phyloP scores from a whole-genome alignment of 2,329 filamentous ascomycete genomes.

The Fusarium solani-melongenae region DNA sequence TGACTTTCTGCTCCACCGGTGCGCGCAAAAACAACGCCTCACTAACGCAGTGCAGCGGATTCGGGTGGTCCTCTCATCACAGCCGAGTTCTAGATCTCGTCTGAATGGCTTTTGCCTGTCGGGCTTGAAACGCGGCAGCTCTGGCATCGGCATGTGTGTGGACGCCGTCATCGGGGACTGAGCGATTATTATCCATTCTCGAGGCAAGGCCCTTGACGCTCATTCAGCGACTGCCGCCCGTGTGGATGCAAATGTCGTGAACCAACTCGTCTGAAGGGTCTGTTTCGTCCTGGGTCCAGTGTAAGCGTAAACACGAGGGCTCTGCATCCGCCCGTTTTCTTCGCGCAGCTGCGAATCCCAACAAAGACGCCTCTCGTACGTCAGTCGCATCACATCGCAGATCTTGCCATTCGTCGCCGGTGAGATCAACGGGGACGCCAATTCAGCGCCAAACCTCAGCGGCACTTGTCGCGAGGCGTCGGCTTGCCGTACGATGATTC shows the following conservation, averaged over 20 bases:
- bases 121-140: constrained; percentile 13
- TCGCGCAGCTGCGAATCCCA: constrained; percentile 21
- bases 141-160: constrained; percentile 21
- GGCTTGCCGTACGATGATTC: constrained; percentile 13
- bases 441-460: background rate
- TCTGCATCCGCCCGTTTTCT: constrained; percentile 20
- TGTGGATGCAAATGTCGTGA: constrained; percentile 9
- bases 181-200: constrained; percentile 29
- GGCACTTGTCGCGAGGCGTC: constrained; percentile 14
- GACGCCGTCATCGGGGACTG: constrained; percentile 21
- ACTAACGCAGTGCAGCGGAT: constrained; percentile 31
- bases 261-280: constrained; percentile 3
- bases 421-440: background rate
- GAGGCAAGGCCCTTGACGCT: background rate
- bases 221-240: background rate
- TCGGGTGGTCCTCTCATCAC: constrained; percentile 31
- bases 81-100: constrained; percentile 36
- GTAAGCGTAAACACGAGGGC: background rate
- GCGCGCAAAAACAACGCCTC: constrained; percentile 20
- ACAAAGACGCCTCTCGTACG: constrained; percentile 23
- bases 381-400: constrained; percentile 33
- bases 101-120: constrained; percentile 12
- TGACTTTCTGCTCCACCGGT: constrained; percentile 25
- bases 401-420: constrained; percentile 16
- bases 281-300: background rate